Base-by-base conservation (phyloP, 164 flowering plant species). In the Stephania yunnanensis region DNA sequence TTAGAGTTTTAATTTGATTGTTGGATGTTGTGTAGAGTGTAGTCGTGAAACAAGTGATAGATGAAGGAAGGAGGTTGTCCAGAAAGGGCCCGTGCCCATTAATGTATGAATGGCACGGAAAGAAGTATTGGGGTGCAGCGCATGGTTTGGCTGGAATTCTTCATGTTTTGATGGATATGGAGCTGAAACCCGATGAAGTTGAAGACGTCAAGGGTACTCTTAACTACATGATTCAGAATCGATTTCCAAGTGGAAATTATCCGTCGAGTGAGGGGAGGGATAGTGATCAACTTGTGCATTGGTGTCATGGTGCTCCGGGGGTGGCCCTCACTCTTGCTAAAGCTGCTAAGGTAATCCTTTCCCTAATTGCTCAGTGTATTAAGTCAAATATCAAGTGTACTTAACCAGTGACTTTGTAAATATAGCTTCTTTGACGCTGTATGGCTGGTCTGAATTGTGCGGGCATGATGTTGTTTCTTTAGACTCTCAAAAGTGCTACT, bases 251-350 rank as follows among this genome's bases (percentile, higher is more conserved):
- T 80, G 94, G 97, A 1, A 94, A 94, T 78, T 91, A 89, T 73
- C 97, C 89, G 44, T 81, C 90, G 0, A 89, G 91, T 75, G 97
- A 94, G 75, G 93, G 81, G 72, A 82, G 75, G 1, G 79, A 79
- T 25, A 42, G 77, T 2, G 98, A 94, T 75, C 77, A 81, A 70
- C 93, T 91, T 65, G 96, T 92, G 63, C 97, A 92, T 82, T 92
- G 95, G 97, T 91, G 96, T 77, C 97, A 91, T 82, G 97, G 97
- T 7, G 93, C 95, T 68, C 88, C 97, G 53, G 97, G 98, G 22
- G 77, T 90, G 72, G 90, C 90, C 52, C 90, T 94, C 36, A 88
- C 97, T 12, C 88, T 94, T 46, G 87, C 78, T 29, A 91, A 88
- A 84, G 96, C 97, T 64, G 91, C 88, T 65, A 66, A 86, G 97